phyloP scores from a whole-genome alignment of 148 eudicot genomes.

The Amaranthus palmeri region DNA sequence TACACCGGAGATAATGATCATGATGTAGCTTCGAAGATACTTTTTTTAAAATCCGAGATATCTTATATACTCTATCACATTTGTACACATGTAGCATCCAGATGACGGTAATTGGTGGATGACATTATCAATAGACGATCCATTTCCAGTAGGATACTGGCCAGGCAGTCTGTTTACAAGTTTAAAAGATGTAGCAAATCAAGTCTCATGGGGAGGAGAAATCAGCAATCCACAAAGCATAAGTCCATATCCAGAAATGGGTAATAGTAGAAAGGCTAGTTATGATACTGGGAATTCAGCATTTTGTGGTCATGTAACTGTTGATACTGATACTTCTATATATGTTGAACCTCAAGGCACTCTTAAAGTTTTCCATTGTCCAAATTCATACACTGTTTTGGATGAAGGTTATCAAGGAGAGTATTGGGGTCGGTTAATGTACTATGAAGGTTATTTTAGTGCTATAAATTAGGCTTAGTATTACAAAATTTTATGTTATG shows the following conservation, averaged over 20 bases:
- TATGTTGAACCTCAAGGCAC: not conserved
- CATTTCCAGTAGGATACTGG: constrained; percentile 8
- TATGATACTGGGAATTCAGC: not conserved
- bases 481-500: too few relatives aligned
- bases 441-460: not conserved
- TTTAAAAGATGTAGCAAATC: not conserved
- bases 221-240: not conserved
- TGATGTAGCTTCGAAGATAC: too few relatives aligned
- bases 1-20: too few relatives aligned
- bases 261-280: not conserved
- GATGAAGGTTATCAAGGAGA: constrained; percentile 2
- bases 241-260: not conserved
- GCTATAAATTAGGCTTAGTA: too few relatives aligned
- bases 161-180: not conserved
- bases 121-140: not conserved
- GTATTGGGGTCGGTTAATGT: constrained; percentile 2
- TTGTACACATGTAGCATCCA: not conserved
- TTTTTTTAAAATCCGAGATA: too few relatives aligned
- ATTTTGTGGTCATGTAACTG: not conserved
- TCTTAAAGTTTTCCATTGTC: not conserved
- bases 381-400: not conserved
- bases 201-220: constrained; percentile 20
- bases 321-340: not conserved
- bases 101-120: constrained; percentile 8
- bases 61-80: not conserved